Conservation (phyloP, 768 basidiomycete species). For the Kwoniella dendrophila region DNA sequence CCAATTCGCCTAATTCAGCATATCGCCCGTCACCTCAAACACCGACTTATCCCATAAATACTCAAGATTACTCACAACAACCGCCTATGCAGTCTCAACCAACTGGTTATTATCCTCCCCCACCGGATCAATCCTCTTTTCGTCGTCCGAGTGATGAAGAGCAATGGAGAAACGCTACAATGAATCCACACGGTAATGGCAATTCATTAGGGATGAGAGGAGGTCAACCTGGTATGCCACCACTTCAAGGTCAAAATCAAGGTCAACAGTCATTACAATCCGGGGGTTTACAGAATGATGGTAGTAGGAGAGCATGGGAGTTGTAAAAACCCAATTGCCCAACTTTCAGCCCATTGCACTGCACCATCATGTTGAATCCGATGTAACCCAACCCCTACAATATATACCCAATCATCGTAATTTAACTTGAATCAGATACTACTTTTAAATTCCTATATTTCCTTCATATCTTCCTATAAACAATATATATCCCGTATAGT, state of each 20-base stretch:
- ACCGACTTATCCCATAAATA: slow-evolving; percentile 12
- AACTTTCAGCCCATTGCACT: too few relatives aligned
- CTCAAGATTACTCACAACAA: slow-evolving; percentile 12
- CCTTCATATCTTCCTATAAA: too few relatives aligned
- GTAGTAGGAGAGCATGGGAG: slow-evolving; percentile 19
- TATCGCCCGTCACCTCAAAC: slow-evolving; percentile 21
- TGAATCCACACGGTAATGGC: slow-evolving; percentile 5
- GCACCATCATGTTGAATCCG: too few relatives aligned
- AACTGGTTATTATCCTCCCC: slow-evolving; percentile 15
- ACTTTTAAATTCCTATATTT: too few relatives aligned
- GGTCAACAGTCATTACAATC: neutral
- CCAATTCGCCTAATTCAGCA: slow-evolving; percentile 17
- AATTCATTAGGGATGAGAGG: neutral
- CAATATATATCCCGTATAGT: too few relatives aligned
- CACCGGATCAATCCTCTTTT: slow-evolving; percentile 11
- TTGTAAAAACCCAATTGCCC: too few relatives aligned
- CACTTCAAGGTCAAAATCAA: neutral
- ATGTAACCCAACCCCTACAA: too few relatives aligned
- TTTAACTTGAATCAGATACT: too few relatives aligned
- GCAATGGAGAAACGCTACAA: slow-evolving; percentile 15
- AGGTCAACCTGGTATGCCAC: slow-evolving; percentile 5
- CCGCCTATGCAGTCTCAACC: slow-evolving; percentile 1
- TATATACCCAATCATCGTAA: too few relatives aligned
- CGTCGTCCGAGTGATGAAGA: slow-evolving; percentile 23
- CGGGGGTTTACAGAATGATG: slow-evolving; percentile 14